Percentiles rank a stretch among this genome's conserved stretches.
Conservation (phyloP, 2,329 filamentous ascomycete species). For the Aspergillus caelatus region DNA sequence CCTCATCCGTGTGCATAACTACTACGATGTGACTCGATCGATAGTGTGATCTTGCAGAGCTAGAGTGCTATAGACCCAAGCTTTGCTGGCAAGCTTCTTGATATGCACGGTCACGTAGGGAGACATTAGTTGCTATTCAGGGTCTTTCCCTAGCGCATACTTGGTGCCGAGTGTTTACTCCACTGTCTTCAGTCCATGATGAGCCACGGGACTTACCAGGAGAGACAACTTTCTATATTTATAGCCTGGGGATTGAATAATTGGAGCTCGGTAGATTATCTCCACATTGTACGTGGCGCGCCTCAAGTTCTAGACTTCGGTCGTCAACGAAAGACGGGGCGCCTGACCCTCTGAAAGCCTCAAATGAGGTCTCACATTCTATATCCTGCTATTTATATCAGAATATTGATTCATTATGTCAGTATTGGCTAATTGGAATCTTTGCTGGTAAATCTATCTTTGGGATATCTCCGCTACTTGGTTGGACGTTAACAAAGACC, state of each 20-base stretch:
- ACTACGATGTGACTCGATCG: not conserved
- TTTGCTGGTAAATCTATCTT: no score
- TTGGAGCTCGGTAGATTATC: not conserved
- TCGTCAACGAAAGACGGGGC: no score
- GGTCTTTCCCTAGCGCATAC: not conserved
- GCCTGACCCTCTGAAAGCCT: no score
- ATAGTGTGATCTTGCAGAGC: not conserved
- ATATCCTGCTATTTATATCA: no score
- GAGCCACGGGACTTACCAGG: not conserved
- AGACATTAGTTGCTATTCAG: not conserved
- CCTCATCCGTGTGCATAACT: not conserved
- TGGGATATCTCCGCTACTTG: no score
- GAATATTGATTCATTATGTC: no score
- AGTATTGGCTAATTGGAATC: no score
- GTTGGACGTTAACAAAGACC: no score
- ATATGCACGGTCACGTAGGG: not conserved
- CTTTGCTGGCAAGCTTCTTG: not conserved
- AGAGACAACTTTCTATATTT: not conserved
- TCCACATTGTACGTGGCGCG: not conserved
- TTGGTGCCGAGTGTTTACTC: not conserved
- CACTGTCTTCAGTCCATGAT: no score
- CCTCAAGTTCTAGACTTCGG: not conserved
- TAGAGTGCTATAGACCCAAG: not conserved
- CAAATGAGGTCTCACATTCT: no score
- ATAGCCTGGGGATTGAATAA: not conserved